Evolutionary conservation across 148 eudicot genomes (phyloP).

Genomic region (Silene latifolia): DNA sequence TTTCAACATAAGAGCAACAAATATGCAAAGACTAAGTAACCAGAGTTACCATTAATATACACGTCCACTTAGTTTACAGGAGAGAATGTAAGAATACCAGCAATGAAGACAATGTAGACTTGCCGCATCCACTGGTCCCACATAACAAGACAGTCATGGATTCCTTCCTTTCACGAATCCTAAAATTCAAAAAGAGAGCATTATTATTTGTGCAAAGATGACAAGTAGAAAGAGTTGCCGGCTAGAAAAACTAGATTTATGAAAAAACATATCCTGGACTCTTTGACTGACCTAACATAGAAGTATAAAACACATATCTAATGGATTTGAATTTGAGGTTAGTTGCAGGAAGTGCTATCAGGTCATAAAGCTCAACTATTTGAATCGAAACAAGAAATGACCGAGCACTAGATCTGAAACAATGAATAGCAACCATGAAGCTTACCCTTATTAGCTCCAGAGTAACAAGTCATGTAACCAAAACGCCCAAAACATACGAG

Average conservation of each 20-base stretch:
- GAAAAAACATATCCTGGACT: neutral
- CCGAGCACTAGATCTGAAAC: neutral
- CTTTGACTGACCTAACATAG: neutral
- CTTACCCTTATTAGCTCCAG: neutral
- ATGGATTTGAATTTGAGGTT: neutral
- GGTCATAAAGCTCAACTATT: constrained; percentile 1
- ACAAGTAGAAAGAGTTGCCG: neutral
- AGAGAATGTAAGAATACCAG: constrained; percentile 45
- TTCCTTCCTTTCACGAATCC: constrained; percentile 88
- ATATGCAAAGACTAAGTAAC: neutral
- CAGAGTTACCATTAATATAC: neutral
- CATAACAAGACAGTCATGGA: constrained; percentile 81
- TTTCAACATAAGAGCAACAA: neutral
- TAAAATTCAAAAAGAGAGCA: constrained; percentile 39
- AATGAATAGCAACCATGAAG: neutral
- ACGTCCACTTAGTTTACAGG: neutral
- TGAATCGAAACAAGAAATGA: neutral
- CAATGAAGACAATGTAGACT: constrained; percentile 89
- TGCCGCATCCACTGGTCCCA: constrained; percentile 98
- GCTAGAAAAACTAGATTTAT: neutral
- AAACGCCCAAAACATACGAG: neutral
- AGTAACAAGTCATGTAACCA: neutral
- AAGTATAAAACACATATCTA: neutral
- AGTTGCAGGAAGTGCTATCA: neutral
- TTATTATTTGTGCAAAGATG: neutral